A percentile compares a stretch with the other conserved stretches of the same genome.
Evolutionary conservation across 257 asterid genomes (phyloP).

Genomic region (Verbascum thapsus): DNA sequence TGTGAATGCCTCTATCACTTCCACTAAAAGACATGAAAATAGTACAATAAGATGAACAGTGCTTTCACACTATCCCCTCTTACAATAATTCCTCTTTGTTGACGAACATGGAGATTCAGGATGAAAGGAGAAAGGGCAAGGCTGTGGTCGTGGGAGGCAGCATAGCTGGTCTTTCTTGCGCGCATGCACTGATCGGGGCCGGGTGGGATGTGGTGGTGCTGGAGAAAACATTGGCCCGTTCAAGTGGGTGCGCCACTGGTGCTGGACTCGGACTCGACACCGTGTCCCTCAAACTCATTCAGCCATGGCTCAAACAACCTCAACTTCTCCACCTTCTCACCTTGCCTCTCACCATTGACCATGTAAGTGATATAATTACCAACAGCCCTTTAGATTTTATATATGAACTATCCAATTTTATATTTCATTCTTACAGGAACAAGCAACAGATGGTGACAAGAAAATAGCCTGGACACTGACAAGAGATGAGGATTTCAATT

Average conservation of each 20-base stretch:
- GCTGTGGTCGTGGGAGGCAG: slow-evolving; percentile 89
- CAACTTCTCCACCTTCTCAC: slow-evolving; percentile 39
- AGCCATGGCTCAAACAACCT: slow-evolving; percentile 56
- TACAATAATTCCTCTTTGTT: slow-evolving; percentile 3
- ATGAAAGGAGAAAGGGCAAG: slow-evolving; percentile 35
- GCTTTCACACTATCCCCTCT: neutral
- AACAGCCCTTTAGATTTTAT: too few species aligned
- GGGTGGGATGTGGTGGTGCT: slow-evolving; percentile 86
- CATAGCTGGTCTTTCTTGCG: slow-evolving; percentile 73
- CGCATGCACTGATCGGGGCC: slow-evolving; percentile 60
- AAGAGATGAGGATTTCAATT: slow-evolving; percentile 71
- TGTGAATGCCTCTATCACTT: slow-evolving; percentile 18
- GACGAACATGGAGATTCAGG: slow-evolving; percentile 26
- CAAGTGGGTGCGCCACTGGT: slow-evolving; percentile 64
- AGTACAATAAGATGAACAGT: slow-evolving; percentile 14
- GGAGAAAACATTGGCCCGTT: slow-evolving; percentile 68
- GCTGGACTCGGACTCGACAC: slow-evolving; percentile 80
- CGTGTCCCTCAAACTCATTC: slow-evolving; percentile 43
- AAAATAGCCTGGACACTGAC: slow-evolving; percentile 52
- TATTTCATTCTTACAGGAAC: slow-evolving; percentile 48
- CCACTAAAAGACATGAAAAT: slow-evolving; percentile 9
- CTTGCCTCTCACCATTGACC: slow-evolving; percentile 66
- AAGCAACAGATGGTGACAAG: slow-evolving; percentile 55
- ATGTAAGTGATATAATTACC: slow-evolving; percentile 47
- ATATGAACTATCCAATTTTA: neutral